Evolutionary conservation across 78 protist species (phyloP), one percentile per base, ranked within the genome.

Genomic region (Chrysochromulina parva): DNA sequence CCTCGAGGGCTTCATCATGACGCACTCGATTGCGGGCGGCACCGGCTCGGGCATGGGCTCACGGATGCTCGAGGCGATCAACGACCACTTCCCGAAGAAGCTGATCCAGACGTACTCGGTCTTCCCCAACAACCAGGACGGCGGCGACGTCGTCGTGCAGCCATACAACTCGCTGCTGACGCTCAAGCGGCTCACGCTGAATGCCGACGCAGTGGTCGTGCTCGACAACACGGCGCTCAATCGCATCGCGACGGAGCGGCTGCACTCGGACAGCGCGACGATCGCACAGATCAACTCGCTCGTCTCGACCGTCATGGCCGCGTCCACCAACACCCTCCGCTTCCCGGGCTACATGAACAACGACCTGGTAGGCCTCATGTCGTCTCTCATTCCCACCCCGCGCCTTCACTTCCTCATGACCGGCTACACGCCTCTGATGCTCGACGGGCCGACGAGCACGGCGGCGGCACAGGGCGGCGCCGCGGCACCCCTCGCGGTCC

Each of bases 321-420:
- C 99, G 3, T 66, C 94, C 55, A 99, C 99, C 11, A 93, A 98
- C 20, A 99, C 99, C 16, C 96, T 99, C 85, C 92, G 99, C 57
- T 94, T 54, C 74, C 96, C 96, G 1, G 91, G 94, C 5, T 94
- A 93, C 85, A 98, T 98, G 99, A 98, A 98, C 96, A 98, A 98
- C 92, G 99, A 98, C 90, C 90, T 99, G 76, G 92, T 97, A n/a
- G 98, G 99, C 55, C 91, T 98, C 92, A 28, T 98, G 16, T 97
- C 99, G 17, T 96, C 98, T 2, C 95, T 99, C n/a, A 95, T 99
- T 48, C 99, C 99, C 14, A 97, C 99, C 38, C 99, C 99, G 3
- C 93, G 99, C n/a, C 96, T 96, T 38, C 99, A 99, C 95, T 99
- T 98, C 91, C 85, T 99, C n/a, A 99, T 98, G 98, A 98, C 99